Conservation (phyloP, 1,139 yeast species). For the Suhomyces taliae region DNA sequence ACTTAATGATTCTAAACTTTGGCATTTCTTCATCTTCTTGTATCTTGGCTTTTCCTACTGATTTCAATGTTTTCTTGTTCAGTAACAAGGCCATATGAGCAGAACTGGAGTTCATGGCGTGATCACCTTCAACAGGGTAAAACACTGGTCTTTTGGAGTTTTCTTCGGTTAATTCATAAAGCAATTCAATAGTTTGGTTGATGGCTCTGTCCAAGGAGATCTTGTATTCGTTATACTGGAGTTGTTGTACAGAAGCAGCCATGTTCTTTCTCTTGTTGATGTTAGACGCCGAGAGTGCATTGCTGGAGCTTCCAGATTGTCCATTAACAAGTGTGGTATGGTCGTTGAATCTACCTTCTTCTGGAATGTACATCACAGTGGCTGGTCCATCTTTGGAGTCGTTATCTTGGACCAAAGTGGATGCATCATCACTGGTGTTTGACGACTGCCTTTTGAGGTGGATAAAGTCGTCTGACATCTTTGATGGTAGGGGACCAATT, state of each 20-base stretch:
- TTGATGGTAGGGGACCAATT: background rate
- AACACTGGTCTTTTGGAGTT: slow-evolving; percentile 63
- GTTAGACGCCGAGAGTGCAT: slow-evolving; percentile 6
- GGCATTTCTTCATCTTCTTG: slow-evolving; percentile 27
- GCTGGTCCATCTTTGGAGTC: slow-evolving; percentile 22
- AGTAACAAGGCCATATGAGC: slow-evolving; percentile 54
- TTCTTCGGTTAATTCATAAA: slow-evolving; percentile 55
- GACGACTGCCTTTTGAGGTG: slow-evolving; percentile 10
- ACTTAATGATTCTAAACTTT: slow-evolving; percentile 59
- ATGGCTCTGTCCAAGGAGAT: slow-evolving; percentile 64
- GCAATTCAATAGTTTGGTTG: slow-evolving; percentile 52
- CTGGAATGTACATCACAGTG: slow-evolving; percentile 34
- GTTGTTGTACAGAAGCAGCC: slow-evolving; percentile 58
- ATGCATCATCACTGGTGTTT: slow-evolving; percentile 9
- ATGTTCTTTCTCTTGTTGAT: slow-evolving; percentile 16
- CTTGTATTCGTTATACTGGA: slow-evolving; percentile 68
- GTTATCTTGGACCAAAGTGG: slow-evolving; percentile 8
- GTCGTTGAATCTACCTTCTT: slow-evolving; percentile 30
- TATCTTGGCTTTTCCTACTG: slow-evolving; percentile 31
- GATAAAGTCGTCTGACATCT: slow-evolving; percentile 11
- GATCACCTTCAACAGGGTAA: slow-evolving; percentile 51
- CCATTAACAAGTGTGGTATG: slow-evolving; percentile 33
- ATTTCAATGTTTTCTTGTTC: slow-evolving; percentile 36
- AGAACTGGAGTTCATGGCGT: slow-evolving; percentile 44
- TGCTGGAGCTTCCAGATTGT: slow-evolving; percentile 16